phyloP scores from a whole-genome alignment of 805 yeast genomes.

The Soucietia sequanensis region DNA sequence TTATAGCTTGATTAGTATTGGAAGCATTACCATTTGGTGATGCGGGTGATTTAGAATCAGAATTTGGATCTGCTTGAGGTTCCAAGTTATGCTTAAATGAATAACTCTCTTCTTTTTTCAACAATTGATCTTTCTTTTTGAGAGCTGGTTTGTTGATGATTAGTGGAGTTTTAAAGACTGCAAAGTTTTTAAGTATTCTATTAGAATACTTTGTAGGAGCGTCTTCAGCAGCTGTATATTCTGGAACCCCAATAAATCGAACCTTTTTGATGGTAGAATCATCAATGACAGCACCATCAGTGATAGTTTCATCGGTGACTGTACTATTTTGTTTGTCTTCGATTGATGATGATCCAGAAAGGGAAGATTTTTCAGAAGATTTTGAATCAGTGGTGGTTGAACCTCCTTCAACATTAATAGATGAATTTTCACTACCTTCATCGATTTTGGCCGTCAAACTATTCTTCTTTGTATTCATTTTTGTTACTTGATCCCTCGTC shows the following conservation, averaged over 20 bases:
- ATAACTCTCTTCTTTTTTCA: conserved; percentile 41
- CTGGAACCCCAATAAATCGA: conserved; percentile 52
- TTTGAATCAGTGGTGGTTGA: conserved; percentile 11
- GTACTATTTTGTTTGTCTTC: conserved; percentile 5
- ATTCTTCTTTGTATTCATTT: conserved; percentile 29
- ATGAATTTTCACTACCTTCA: conserved; percentile 3
- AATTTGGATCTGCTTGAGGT: too few species aligned
- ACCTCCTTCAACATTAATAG: conserved; percentile 2
- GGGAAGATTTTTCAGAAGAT: conserved; percentile 5
- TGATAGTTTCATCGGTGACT: background rate
- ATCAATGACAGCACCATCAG: conserved; percentile 3
- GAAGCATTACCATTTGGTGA: too few species aligned
- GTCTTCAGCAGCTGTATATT: conserved; percentile 53
- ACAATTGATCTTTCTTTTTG: conserved; percentile 34
- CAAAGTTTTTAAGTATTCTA: conserved; percentile 38
- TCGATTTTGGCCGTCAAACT: conserved; percentile 18
- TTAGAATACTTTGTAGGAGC: conserved; percentile 46
- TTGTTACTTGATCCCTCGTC: conserved; percentile 25
- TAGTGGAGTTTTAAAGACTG: conserved; percentile 26
- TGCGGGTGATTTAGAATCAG: too few species aligned
- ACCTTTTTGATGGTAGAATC: conserved; percentile 38
- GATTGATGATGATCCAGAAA: conserved; percentile 2
- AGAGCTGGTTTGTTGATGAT: conserved; percentile 12
- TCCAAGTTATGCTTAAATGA: conserved; percentile 19
- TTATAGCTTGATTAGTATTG: background rate